Conservation (phyloP, 495 filamentous ascomycete genomes). For the Penicillium riverlandense region DNA sequence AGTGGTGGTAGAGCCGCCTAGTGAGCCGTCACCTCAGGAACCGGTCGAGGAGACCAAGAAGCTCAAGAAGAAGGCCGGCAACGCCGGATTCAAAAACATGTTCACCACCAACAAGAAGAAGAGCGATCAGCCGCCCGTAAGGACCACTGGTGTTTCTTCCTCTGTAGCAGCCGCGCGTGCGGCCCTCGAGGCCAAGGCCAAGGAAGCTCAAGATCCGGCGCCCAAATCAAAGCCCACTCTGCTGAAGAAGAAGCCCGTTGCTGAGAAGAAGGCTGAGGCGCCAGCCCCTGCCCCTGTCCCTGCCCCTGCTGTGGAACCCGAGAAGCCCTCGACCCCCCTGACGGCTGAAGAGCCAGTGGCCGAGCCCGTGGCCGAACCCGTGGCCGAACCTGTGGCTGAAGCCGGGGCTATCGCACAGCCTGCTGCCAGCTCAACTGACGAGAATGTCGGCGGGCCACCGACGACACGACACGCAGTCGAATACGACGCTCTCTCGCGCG, state of each 20-base stretch:
- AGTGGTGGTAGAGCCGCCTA: conserved; percentile 13
- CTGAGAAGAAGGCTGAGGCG: conserved; percentile 9
- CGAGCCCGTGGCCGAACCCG: conserved; percentile 18
- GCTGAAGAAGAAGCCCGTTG: conserved; percentile 33
- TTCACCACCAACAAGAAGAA: conserved; percentile 41
- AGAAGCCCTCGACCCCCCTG: not conserved
- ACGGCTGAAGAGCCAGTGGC: conserved; percentile 15
- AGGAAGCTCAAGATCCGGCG: conserved; percentile 27
- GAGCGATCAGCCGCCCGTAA: conserved; percentile 27
- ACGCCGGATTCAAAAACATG: conserved; percentile 40
- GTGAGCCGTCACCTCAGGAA: conserved; percentile 20
- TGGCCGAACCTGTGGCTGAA: not conserved
- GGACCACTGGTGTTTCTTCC: conserved; percentile 26
- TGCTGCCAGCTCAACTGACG: not conserved
- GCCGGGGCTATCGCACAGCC: conserved; percentile 1
- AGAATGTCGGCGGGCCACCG: conserved; percentile 26
- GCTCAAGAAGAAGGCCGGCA: conserved; percentile 42
- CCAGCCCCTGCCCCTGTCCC: conserved; percentile 6
- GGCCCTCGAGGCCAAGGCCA: conserved; percentile 38
- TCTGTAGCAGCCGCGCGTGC: conserved; percentile 46
- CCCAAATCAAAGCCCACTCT: conserved; percentile 13
- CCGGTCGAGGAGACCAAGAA: conserved; percentile 30
- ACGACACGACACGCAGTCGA: conserved; percentile 44
- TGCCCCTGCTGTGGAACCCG: not conserved
- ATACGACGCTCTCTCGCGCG: conserved; percentile 49